phyloP scores from a whole-genome alignment of 805 yeast genomes.

The Candida ascalaphidarum region DNA sequence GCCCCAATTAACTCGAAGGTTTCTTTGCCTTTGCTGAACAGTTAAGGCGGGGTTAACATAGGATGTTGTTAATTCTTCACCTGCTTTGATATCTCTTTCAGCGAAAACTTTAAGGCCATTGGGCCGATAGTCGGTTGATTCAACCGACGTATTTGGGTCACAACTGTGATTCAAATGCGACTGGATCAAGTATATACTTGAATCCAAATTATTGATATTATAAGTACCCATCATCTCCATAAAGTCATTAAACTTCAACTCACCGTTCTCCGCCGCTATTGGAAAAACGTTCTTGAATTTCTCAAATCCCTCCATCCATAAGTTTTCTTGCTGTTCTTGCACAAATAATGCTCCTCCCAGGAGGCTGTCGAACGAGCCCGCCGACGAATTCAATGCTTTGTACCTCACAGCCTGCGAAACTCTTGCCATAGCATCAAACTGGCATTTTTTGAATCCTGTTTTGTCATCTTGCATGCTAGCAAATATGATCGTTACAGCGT shows the following conservation, averaged over 20 bases:
- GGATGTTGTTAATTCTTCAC: constrained; percentile 61
- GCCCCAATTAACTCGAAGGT: constrained; percentile 71
- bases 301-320: constrained; percentile 54
- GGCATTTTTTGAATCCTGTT: constrained; percentile 28
- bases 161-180: constrained; percentile 75
- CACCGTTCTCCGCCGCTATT: constrained; percentile 12
- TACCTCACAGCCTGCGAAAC: constrained; percentile 61
- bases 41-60: constrained; percentile 64
- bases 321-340: constrained; percentile 44
- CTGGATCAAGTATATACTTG: constrained; percentile 50
- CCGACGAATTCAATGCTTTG: constrained; percentile 47
- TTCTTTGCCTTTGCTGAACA: constrained; percentile 54
- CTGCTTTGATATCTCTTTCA: constrained; percentile 44
- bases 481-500: constrained; percentile 51
- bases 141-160: constrained; percentile 57
- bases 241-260: constrained; percentile 42
- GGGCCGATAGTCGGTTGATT: constrained; percentile 31
- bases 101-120: constrained; percentile 52
- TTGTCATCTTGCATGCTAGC: constrained; percentile 38
- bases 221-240: constrained; percentile 60
- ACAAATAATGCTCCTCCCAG: constrained; percentile 48
- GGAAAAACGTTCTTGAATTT: constrained; percentile 45
- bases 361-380: constrained; percentile 43
- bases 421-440: constrained; percentile 56
- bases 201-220: constrained; percentile 65